Conservation (phyloP, 176 grass and related monocot genomes). For the Rhynchospora tenuis region DNA sequence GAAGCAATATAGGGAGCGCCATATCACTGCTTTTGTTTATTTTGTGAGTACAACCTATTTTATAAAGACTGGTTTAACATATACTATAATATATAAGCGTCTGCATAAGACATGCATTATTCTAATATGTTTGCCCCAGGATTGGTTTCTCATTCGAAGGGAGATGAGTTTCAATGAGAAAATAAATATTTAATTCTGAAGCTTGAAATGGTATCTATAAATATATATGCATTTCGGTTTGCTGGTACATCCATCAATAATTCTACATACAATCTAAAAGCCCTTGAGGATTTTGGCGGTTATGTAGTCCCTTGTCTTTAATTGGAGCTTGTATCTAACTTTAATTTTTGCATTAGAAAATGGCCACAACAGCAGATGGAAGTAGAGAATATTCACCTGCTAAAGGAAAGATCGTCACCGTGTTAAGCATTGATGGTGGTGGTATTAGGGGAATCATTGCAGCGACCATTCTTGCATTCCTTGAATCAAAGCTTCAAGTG, state of each 20-base stretch:
- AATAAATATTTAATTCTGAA: background rate
- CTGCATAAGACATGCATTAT: background rate
- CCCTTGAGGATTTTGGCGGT: too few relatives aligned
- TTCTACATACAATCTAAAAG: background rate
- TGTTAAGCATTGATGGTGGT: slow-evolving; percentile 77
- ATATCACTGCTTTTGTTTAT: too few relatives aligned
- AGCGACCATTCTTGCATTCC: slow-evolving; percentile 45
- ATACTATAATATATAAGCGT: background rate
- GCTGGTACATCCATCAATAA: background rate
- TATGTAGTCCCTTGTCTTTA: too few relatives aligned
- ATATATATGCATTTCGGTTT: background rate
- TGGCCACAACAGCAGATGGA: background rate
- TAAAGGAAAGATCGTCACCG: slow-evolving; percentile 42
- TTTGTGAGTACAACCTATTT: background rate
- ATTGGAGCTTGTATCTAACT: background rate
- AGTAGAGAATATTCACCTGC: background rate
- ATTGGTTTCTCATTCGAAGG: slow-evolving; percentile 14
- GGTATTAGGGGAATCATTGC: slow-evolving; percentile 70
- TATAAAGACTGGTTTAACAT: background rate
- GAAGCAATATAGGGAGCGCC: too few relatives aligned
- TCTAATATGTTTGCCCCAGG: background rate
- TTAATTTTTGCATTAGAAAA: background rate
- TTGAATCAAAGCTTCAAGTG: slow-evolving; percentile 61
- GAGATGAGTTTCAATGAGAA: too few relatives aligned
- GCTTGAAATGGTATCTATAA: background rate